Base-by-base conservation (phyloP, 495 filamentous ascomycete genomes). In the Cryomyces minteri region DNA sequence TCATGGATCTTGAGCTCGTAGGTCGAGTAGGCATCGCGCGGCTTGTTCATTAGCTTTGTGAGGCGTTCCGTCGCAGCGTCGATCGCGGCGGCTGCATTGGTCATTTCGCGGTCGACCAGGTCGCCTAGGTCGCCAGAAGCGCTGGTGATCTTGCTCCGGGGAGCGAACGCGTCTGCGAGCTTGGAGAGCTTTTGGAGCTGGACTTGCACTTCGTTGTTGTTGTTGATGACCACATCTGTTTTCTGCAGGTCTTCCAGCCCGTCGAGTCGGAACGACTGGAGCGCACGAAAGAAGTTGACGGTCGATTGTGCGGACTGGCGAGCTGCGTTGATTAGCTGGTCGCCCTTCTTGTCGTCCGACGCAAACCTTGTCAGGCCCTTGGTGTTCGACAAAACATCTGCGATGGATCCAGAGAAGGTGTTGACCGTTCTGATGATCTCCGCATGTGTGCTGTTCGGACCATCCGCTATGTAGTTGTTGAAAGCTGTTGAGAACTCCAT, bases 401-500 rank as follows among this genome's bases (percentile, higher is more conserved):
- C 80, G 52, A 94, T 77, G 32, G 90, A 83, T 31, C 86, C 82
- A 1, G 90, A 68, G 62, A 95, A 96, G 32, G 84, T 74, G 54
- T 84, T 86, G 45, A 93, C 76, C 1, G 84, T 90, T 52, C 88
- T 86, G 62, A 95, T 96, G 46, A 96, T 80, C 50, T 90, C 85
- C 4, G 82, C 74, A 57, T 94, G 84, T 7, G 77, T 80, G 64
- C 84, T 87, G 67, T 87, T 93, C 4, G 90, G 90, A 0, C 90
- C 90, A 62, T 98, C 90, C 11, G 87, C 88, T 50, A 98, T 92
- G 62, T 86, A 95, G 58, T 88, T 87, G 67, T 94, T 96, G 72
- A 95, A 96, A 0, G 90, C 77, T 4, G 88, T 95, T 0, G 88
- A 88, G 58, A 98, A 98, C 55, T 96, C 90, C 44, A 84, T 96